Evolutionary conservation across 176 grass and related monocot species (phyloP), one percentile per base, ranked within the genome.

Genomic region (Carex pumila): DNA sequence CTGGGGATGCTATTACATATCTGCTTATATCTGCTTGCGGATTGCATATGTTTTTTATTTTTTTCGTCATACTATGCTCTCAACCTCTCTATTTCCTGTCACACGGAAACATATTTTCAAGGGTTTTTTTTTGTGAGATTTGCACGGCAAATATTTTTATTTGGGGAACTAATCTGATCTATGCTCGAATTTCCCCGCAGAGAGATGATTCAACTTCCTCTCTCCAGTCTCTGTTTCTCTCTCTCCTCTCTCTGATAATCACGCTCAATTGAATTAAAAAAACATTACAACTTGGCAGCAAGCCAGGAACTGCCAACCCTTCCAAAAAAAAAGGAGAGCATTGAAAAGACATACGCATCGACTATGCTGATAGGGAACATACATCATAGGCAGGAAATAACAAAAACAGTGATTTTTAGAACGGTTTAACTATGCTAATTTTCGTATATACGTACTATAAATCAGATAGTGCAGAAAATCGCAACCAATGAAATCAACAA

Each of bases 1-100:
- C 12, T 57, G 50, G 73, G 50, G 22, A 78, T 78, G 73, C 14
- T 57, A 78, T 78, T 57, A 78, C 49, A 78, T 78, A 57, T 56
- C 52, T 57, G 30, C 52, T 78, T 78, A 78, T 78, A 57, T 56
- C 52, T 57, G 30, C 52, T 78, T 78, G 52, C 7, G 12, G 9
- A 53, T 54, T 17, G 47, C 71, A 75, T 54, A 3, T 29, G 10
- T 3, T 69, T 7, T 37, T 4, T 39, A 0, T 6, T 53, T 54
- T 54, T 75, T 30, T 53, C 15, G 47, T 75, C 47, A 14, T 14
- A 54, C 12, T 59, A 30, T 54, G 21, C 22, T 54, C 22, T 30
- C 12, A 54, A 54, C n/a, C 43, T 30, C 45, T 53, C 47, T 50
- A 7, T 50, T 10, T 50, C 47, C 47, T 50, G 15, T 5, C 31